Base-by-base conservation (phyloP, 257 asterid species). In the Galeopsis tetrahit region DNA sequence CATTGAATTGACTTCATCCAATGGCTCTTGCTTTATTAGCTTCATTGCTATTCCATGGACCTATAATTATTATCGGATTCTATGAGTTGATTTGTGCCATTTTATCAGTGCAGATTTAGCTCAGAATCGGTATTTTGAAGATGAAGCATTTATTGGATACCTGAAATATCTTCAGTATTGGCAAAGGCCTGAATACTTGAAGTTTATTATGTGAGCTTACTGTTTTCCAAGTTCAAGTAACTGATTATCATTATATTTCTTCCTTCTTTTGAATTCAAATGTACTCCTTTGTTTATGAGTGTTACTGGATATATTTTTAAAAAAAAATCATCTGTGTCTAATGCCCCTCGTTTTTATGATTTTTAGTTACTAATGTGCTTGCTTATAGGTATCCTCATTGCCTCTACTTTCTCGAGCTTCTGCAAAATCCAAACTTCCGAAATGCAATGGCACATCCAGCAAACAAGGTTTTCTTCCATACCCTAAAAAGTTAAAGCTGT, bases 381-480 rank as follows among this genome's bases (percentile, higher is more conserved):
- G 52, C 66, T 42, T 35, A n/a, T 66, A 92, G 97, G 97, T 92
- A 88, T 72, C 99, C 97, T 3, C 98, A 92, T 71, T 95, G 97
- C 80, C 91, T 95, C 66, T 90, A 71, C 84, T 95, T 95, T 86
- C 96, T 92, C 1, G 96, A 88, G 83, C 92, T 92, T 80, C 96
- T 92, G 53, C 98, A 92, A 78, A 92, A 85, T 78, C 86, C 89
- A 1, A 85, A 84, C 78, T 95, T 87, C 70, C 91, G 91, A 63
- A 95, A 80, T 78, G 99, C 98, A 75, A 85, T 95, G 98, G 99
- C 97, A 1, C 97, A 95, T 87, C 98, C 98, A 3, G 92, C 85
- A 60, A 92, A 81, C 87, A 95, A 95, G 98, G 99, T 92, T 53
- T 4, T 35, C 35, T 28, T 39, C 66, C 34, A 44, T 14, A 38